These are phyloP conservation scores for Collybia sp. DNA, from an alignment of 768 basidiomycete genomes.

Conservation along the genomic window DNA sequence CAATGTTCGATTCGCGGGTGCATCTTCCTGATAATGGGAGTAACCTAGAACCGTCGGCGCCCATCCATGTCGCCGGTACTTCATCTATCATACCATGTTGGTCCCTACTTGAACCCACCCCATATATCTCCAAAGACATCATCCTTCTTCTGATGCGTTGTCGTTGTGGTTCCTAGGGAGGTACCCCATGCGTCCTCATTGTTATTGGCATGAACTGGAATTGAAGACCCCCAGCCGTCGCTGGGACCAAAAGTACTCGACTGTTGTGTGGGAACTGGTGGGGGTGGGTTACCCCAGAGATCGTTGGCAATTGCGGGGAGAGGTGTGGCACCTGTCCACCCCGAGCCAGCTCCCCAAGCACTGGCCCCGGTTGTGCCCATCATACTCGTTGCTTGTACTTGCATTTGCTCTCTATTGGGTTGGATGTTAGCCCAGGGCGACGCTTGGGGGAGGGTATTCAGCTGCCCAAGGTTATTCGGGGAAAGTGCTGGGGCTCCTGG, in stretches of 20 bases:
- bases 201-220: constrained; percentile 11
- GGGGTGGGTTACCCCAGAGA: constrained; percentile 30
- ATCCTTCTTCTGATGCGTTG: constrained; percentile 54
- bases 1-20: too few relatives aligned
- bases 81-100: too few relatives aligned
- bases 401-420: constrained; percentile 18
- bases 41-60: too few relatives aligned
- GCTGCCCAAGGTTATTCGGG: constrained; percentile 28
- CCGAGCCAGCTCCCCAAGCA: constrained; percentile 64
- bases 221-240: constrained; percentile 53
- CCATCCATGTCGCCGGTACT: too few relatives aligned
- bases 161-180: constrained; percentile 19
- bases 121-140: constrained; percentile 82
- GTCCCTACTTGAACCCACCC: constrained; percentile 68
- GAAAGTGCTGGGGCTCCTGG: constrained; percentile 29
- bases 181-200: constrained; percentile 31
- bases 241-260: constrained; percentile 42
- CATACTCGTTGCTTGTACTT: constrained; percentile 41
- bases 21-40: too few relatives aligned
- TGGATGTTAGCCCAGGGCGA: constrained; percentile 25
- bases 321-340: constrained; percentile 43
- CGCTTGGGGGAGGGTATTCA: constrained; percentile 10
- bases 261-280: constrained; percentile 16
- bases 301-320: constrained; percentile 25
- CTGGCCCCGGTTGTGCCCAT: constrained; percentile 49